Evolutionary conservation across 139 green algal genomes (phyloP).

Genomic region (Volvox reticuliferus): DNA sequence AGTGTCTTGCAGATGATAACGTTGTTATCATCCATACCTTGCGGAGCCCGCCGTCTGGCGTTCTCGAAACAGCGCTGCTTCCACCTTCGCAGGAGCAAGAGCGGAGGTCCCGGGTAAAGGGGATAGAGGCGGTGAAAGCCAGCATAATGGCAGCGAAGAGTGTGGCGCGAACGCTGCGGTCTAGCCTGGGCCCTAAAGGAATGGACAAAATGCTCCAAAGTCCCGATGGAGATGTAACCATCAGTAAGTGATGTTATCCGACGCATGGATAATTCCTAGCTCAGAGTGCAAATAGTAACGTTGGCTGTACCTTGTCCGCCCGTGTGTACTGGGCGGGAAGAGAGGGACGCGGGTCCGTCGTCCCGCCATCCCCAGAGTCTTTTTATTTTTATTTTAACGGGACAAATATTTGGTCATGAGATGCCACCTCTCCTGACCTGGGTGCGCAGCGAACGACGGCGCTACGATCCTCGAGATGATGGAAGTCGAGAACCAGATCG

Average conservation of each 20-base stretch:
- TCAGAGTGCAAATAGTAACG: neutral
- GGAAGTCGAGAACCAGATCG: constrained; percentile 99
- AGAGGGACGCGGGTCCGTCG: neutral
- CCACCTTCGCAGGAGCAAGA: constrained; percentile 88
- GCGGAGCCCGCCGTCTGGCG: neutral
- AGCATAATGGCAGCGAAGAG: constrained; percentile 98
- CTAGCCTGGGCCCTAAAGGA: constrained; percentile 92
- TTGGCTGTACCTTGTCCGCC: neutral
- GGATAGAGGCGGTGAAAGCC: constrained; percentile 95
- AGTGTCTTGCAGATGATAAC: neutral
- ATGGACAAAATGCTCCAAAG: constrained; percentile 99
- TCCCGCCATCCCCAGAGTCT: no score
- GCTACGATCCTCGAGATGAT: constrained; percentile 99
- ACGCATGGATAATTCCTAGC: neutral
- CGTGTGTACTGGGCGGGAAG: constrained; percentile 11
- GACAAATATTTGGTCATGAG: neutral
- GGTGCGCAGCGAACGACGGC: constrained; percentile 94
- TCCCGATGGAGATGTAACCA: constrained; percentile 96
- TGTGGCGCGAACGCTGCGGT: constrained; percentile 89
- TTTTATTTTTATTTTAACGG: neutral
- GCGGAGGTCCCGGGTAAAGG: constrained; percentile 86
- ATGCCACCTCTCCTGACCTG: neutral
- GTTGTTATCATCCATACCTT: neutral
- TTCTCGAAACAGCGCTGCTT: constrained; percentile 13
- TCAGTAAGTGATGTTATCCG: constrained; percentile 84